Base-by-base conservation (phyloP, 306 rosid species). In the Rosa rugosa region DNA sequence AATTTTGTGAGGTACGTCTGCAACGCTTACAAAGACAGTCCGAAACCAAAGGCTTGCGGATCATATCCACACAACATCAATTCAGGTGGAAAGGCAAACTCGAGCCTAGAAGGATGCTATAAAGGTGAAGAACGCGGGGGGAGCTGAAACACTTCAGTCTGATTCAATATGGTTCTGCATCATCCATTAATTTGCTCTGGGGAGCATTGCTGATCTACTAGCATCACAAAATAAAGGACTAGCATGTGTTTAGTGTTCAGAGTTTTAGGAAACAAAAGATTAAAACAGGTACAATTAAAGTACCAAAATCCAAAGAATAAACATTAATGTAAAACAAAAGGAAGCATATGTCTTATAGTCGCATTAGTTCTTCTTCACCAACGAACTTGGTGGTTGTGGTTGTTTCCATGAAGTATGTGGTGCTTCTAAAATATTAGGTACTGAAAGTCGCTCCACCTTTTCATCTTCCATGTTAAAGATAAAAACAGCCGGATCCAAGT, bases 1-100 rank as follows among this genome's bases (percentile, higher is more conserved):
- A 76, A 82, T 41, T 79, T 81, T 59, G 75, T 78, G 41, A 31
- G 46, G 63, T 72, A 81, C 45, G 75, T 79, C 41, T 85, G 85
- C 70, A 50, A 65, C 20, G 81, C 88, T 22, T 78, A 79, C 69
- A 65, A 40, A 46, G 88, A 81, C 56, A 50, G 31, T 45, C 69
- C 75, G 10, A 65, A 31, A 66, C 81, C 83, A 75, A 49, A 68
- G 71, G 83, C 75, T 56, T 85, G 85, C 79, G 40, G 11, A n/a
- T 23, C 77, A 57, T 40, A 3, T 22, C 54, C 7, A 27, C 42
- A 46, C 38, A 57, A 14, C 40, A 41, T 22, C 40, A 56, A 22
- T 34, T 56, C 77, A 54, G 45, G 68, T 56, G 53, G 38, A 11
- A 40, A 73, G 25, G 49, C 34, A 10, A 57, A 56, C 38, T 40